Percentiles rank a stretch among this genome's conserved stretches.
Evolutionary conservation across 768 basidiomycete species (phyloP).

Genomic region (Russula sp.): DNA sequence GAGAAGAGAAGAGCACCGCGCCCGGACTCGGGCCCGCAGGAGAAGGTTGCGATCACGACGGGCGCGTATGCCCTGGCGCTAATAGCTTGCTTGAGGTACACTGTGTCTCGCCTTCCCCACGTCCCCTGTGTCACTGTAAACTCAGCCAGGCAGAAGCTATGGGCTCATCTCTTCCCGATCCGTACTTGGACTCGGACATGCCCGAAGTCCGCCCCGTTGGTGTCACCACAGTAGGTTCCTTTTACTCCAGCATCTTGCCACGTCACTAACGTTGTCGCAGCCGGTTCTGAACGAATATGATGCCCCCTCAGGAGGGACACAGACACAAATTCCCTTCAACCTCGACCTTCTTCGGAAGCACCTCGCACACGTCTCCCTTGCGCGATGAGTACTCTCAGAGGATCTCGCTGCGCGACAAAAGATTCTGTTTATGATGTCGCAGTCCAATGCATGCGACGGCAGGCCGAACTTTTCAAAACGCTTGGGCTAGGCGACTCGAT

Average conservation of each 20-base stretch:
- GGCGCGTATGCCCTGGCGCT: constrained; percentile 69
- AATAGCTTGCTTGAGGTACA: constrained; percentile 47
- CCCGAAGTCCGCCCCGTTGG: constrained; percentile 61
- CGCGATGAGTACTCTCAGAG: constrained; percentile 56
- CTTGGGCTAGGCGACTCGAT: constrained; percentile 48
- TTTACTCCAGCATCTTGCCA: constrained; percentile 2
- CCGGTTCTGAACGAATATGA: constrained; percentile 24
- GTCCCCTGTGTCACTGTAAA: constrained; percentile 30
- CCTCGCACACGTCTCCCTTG: constrained; percentile 55
- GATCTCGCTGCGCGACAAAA: constrained; percentile 70
- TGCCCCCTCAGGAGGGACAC: constrained; percentile 17
- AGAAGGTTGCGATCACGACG: constrained; percentile 45
- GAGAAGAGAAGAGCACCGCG: constrained; percentile 25
- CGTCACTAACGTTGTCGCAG: neutral
- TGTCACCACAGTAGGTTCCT: constrained; percentile 33
- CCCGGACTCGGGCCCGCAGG: constrained; percentile 44
- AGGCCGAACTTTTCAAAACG: constrained; percentile 51
- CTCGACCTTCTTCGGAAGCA: constrained; percentile 64
- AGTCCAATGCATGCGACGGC: constrained; percentile 58
- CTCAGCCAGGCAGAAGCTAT: constrained; percentile 50
- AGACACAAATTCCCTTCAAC: constrained; percentile 59
- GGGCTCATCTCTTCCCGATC: constrained; percentile 36
- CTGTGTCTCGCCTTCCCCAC: constrained; percentile 15
- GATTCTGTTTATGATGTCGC: constrained; percentile 84
- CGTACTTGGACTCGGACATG: constrained; percentile 38